Evolutionary conservation across 371 early-diverging fungal genomes (phyloP).

Genomic region (Mucor saturninus): DNA sequence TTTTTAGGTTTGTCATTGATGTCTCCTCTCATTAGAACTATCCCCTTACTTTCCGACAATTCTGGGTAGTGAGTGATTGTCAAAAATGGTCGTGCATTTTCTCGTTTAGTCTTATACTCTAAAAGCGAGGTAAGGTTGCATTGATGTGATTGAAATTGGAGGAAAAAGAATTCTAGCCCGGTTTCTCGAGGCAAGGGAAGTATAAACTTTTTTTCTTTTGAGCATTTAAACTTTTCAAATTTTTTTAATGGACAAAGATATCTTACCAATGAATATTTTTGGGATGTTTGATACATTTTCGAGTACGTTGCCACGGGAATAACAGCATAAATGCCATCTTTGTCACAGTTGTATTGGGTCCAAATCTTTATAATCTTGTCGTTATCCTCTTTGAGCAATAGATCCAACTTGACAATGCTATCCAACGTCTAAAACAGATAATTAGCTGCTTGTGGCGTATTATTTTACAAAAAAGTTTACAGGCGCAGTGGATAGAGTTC

Average conservation of each 20-base stretch:
- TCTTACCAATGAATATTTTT: constrained; percentile 66
- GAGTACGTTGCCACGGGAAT: constrained; percentile 74
- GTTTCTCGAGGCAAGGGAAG: constrained; percentile 81
- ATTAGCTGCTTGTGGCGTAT: neutral
- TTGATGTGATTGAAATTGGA: constrained; percentile 84
- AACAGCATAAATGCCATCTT: constrained; percentile 73
- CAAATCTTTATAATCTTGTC: constrained; percentile 78
- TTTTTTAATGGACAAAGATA: no score
- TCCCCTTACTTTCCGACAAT: constrained; percentile 69
- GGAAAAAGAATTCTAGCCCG: constrained; percentile 85
- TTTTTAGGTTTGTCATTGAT: constrained; percentile 54
- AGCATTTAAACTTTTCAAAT: no score
- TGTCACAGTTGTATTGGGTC: constrained; percentile 76
- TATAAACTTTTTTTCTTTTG: constrained; percentile 65
- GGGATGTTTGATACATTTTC: constrained; percentile 61
- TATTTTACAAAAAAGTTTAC: constrained; percentile 1
- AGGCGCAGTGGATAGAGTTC: constrained; percentile 43
- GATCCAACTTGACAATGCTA: constrained; percentile 79
- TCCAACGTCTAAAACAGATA: constrained; percentile 61
- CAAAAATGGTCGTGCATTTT: constrained; percentile 79
- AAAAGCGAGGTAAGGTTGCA: constrained; percentile 84
- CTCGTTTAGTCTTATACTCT: constrained; percentile 85
- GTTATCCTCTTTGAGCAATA: constrained; percentile 57
- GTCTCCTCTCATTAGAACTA: constrained; percentile 92
- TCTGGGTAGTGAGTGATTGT: constrained; percentile 90